phyloP scores from a whole-genome alignment of 2,329 filamentous ascomycete genomes.

The Nannizzia gypsea region DNA sequence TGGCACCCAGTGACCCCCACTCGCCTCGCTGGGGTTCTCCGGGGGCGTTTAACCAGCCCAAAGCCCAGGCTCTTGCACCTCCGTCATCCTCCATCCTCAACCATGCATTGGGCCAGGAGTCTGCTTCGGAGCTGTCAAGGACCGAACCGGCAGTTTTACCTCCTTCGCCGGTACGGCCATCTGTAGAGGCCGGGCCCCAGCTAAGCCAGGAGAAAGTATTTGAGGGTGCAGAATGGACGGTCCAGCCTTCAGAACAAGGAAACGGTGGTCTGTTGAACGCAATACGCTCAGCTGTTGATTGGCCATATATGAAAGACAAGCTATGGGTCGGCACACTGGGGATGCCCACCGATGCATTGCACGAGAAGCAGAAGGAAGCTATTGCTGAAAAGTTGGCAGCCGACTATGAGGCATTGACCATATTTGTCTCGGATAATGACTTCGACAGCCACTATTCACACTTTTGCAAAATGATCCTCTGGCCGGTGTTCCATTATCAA shows the following conservation, averaged over 20 bases:
- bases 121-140: constrained; percentile 13
- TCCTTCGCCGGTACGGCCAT: constrained; percentile 3
- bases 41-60: constrained; percentile 61
- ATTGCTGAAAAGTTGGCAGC: constrained; percentile 72
- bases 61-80: constrained; percentile 59
- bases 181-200: constrained; percentile 10
- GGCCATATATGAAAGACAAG: constrained; percentile 58
- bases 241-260: constrained; percentile 77
- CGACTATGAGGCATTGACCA: constrained; percentile 70
- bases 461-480: constrained; percentile 94
- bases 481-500: constrained; percentile 97
- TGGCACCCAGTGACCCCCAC: constrained; percentile 61
- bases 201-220: constrained; percentile 39
- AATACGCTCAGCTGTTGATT: constrained; percentile 61
- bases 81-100: constrained; percentile 67
- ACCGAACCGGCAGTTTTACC: constrained; percentile 5
- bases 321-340: constrained; percentile 89
- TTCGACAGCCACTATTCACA: constrained; percentile 91
- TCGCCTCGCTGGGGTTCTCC: constrained; percentile 62
- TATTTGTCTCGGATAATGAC: constrained; percentile 81
- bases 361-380: constrained; percentile 62
- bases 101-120: constrained; percentile 34
- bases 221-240: constrained; percentile 66
- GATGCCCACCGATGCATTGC: constrained; percentile 82
- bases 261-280: constrained; percentile 89